A percentile compares a stretch with the other conserved stretches of the same genome.
phyloP scores from a whole-genome alignment of 2,329 filamentous ascomycete species.

The Leptosphaerulina australis region DNA sequence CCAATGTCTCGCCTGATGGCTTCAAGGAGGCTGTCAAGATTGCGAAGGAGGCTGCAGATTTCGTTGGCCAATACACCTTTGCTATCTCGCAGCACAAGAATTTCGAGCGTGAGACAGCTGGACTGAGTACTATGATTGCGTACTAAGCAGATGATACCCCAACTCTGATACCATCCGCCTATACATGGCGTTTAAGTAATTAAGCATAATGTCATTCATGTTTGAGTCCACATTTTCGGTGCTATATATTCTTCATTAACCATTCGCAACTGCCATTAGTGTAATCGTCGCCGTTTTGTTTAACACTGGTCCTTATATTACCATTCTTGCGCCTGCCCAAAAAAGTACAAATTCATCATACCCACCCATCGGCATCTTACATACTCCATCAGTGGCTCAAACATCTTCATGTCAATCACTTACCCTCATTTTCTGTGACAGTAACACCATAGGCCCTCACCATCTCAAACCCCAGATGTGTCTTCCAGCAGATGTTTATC shows the following conservation, averaged over 20 bases:
- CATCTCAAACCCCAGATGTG: too few relatives aligned
- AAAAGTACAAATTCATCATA: too few relatives aligned
- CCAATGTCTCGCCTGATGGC: conserved; percentile 58
- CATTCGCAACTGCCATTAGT: background rate
- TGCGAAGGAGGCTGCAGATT: conserved; percentile 69
- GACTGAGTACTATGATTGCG: conserved; percentile 69
- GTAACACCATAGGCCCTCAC: too few relatives aligned
- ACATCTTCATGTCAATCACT: too few relatives aligned
- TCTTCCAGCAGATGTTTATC: too few relatives aligned
- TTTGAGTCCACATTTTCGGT: background rate
- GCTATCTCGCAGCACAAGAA: conserved; percentile 74
- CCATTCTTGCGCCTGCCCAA: too few relatives aligned
- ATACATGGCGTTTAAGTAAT: background rate
- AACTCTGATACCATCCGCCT: background rate
- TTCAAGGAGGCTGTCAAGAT: conserved; percentile 68
- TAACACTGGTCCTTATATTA: too few relatives aligned
- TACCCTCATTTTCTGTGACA: too few relatives aligned
- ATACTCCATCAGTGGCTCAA: too few relatives aligned
- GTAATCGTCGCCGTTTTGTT: too few relatives aligned
- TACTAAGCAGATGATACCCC: conserved; percentile 58
- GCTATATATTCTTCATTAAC: background rate
- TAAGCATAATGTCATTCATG: background rate
- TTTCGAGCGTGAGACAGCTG: conserved; percentile 75
- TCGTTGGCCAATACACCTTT: conserved; percentile 73
- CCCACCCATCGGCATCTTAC: too few relatives aligned